Evolutionary conservation across 2,329 filamentous ascomycete genomes (phyloP).

Genomic region (Verticillium nonalfalfae): DNA sequence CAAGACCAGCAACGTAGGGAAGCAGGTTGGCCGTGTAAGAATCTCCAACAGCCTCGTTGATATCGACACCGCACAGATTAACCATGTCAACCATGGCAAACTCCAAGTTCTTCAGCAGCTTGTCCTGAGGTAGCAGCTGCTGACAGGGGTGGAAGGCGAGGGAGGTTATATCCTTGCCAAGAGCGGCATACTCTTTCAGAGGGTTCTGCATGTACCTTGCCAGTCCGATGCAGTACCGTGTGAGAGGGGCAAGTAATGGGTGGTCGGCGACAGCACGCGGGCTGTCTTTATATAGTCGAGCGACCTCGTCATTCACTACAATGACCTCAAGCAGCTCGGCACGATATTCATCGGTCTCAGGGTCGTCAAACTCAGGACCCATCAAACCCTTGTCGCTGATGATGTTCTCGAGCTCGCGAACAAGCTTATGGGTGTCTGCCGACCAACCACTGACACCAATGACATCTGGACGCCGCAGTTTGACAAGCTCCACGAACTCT

Average conservation of each 20-base stretch:
- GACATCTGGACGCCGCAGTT: slow-evolving; percentile 79
- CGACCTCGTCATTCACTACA: slow-evolving; percentile 93
- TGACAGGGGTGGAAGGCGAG: slow-evolving; percentile 87
- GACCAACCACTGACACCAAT: slow-evolving; percentile 85
- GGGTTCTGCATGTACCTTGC: slow-evolving; percentile 93
- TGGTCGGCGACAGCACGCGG: slow-evolving; percentile 73
- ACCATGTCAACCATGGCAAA: slow-evolving; percentile 99
- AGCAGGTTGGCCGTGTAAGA: slow-evolving; percentile 79
- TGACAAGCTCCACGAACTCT: slow-evolving; percentile 71
- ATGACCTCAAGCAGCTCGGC: slow-evolving; percentile 81
- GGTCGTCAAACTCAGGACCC: slow-evolving; percentile 75
- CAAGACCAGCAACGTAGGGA: slow-evolving; percentile 85
- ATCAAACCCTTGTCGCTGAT: slow-evolving; percentile 72
- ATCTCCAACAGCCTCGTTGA: slow-evolving; percentile 85
- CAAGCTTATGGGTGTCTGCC: slow-evolving; percentile 77
- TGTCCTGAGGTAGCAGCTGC: slow-evolving; percentile 79
- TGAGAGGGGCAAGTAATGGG: slow-evolving; percentile 70
- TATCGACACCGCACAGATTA: slow-evolving; percentile 90
- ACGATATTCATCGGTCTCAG: slow-evolving; percentile 67
- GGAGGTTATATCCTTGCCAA: slow-evolving; percentile 82
- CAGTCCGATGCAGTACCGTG: slow-evolving; percentile 83
- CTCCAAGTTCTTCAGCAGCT: slow-evolving; percentile 79
- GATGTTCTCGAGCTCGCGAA: slow-evolving; percentile 73
- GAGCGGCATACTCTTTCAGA: slow-evolving; percentile 89
- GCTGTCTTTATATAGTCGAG: slow-evolving; percentile 92